Evolutionary conservation across 176 grass and related monocot genomes (phyloP).

Genomic region (Oryza officinalis): DNA sequence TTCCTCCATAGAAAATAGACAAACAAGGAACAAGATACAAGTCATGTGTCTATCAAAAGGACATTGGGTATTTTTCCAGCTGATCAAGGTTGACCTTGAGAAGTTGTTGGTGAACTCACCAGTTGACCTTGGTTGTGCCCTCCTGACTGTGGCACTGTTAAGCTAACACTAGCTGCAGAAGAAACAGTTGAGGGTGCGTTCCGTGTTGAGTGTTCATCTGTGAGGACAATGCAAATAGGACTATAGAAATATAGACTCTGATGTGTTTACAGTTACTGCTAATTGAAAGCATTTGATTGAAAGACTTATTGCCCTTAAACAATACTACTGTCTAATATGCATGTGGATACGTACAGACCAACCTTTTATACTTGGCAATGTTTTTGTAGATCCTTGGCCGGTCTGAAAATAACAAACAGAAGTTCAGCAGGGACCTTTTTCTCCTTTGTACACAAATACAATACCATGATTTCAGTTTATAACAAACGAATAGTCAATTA

Average conservation of each 20-base stretch:
- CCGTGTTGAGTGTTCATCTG: conserved; percentile 31
- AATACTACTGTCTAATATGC: not conserved
- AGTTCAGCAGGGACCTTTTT: too few species aligned
- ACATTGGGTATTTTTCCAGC: not conserved
- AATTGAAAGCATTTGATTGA: not conserved
- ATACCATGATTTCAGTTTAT: not conserved
- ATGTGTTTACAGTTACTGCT: conserved; percentile 5
- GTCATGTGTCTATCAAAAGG: conserved; percentile 3
- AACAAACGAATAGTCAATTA: conserved; percentile 33
- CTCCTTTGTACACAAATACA: too few species aligned
- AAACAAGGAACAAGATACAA: not conserved
- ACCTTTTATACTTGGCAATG: conserved; percentile 35
- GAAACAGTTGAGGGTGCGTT: not conserved
- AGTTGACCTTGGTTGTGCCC: conserved; percentile 17
- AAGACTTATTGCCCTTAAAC: not conserved
- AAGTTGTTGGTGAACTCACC: conserved; percentile 6
- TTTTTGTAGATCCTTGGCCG: conserved; percentile 29
- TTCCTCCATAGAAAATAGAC: conserved; percentile 21
- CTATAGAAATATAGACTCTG: not conserved
- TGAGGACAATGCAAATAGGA: not conserved
- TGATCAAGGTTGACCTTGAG: not conserved
- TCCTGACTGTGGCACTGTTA: not conserved
- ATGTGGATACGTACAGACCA: not conserved
- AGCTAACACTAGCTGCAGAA: conserved; percentile 12
- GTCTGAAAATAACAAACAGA: conserved; percentile 37